These are phyloP conservation scores for Xylariaceae sp. DNA, from an alignment of 2,329 filamentous ascomycete species.

Conservation along the genomic window DNA sequence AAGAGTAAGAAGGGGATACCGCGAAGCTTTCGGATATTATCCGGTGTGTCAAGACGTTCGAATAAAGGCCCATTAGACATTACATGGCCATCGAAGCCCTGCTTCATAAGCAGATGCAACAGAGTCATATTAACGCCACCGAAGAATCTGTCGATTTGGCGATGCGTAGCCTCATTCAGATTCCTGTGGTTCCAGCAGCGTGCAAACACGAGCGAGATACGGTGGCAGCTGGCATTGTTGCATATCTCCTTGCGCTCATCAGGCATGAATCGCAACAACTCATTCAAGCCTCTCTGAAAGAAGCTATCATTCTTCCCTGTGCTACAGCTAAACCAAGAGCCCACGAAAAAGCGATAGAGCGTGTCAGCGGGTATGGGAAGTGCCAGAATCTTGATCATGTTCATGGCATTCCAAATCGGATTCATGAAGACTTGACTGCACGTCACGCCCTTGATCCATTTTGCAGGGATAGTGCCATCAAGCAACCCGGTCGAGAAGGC, in stretches of 20 bases:
- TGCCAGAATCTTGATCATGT: constrained; percentile 54
- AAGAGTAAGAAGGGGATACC: constrained; percentile 57
- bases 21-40: constrained; percentile 49
- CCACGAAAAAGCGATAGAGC: constrained; percentile 46
- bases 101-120: constrained; percentile 54
- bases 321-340: constrained; percentile 55
- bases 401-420: constrained; percentile 54
- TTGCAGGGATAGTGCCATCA: constrained; percentile 56
- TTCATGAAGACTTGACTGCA: constrained; percentile 64
- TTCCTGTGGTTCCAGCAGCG: constrained; percentile 64
- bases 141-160: constrained; percentile 59
- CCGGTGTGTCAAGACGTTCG: constrained; percentile 44
- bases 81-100: constrained; percentile 50
- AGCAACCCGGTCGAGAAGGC: constrained; percentile 58
- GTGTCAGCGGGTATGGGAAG: constrained; percentile 48
- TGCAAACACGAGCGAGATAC: constrained; percentile 58
- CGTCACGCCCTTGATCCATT: constrained; percentile 57
- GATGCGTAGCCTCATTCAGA: constrained; percentile 64
- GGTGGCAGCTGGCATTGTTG: constrained; percentile 60
- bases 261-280: constrained; percentile 57
- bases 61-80: constrained; percentile 51
- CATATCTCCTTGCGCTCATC: constrained; percentile 55
- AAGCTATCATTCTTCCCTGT: constrained; percentile 45
- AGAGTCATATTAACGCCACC: constrained; percentile 61
- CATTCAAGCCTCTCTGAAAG: constrained; percentile 52